Conservation (phyloP, 2,329 filamentous ascomycete genomes). For the Paecilomyces variotii region DNA sequence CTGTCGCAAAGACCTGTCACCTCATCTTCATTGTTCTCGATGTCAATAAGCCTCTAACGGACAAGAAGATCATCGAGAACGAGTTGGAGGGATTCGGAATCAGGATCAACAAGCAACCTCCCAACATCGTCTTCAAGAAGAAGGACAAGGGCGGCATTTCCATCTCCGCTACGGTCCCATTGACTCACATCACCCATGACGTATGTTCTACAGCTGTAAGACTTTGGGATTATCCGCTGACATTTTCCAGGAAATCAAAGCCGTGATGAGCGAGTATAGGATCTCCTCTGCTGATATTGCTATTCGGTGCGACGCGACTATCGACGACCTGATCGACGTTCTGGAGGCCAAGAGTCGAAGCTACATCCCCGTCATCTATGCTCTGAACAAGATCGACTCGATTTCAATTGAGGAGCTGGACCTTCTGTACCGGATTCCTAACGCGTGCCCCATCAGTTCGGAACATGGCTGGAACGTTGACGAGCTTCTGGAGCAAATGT, state of each 20-base stretch:
- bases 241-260: constrained; percentile 68
- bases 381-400: constrained; percentile 97
- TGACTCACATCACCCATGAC: constrained; percentile 87
- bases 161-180: constrained; percentile 87
- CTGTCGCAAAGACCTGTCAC: constrained; percentile 97
- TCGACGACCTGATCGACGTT: constrained; percentile 94
- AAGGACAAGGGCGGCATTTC: constrained; percentile 98
- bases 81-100: constrained; percentile 97
- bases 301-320: constrained; percentile 93
- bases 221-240: constrained; percentile 7
- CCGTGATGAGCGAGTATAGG: constrained; percentile 93
- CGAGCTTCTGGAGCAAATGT: constrained; percentile 95
- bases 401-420: constrained; percentile 98
- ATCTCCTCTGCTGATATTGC: constrained; percentile 96
- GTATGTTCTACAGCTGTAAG: constrained; percentile 23
- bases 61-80: constrained; percentile 90
- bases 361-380: constrained; percentile 99
- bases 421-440: constrained; percentile 90
- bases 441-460: constrained; percentile 93
- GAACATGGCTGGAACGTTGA: constrained; percentile 98
- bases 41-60: constrained; percentile 95
- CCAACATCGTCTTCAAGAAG: constrained; percentile 99
- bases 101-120: constrained; percentile 91
- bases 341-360: constrained; percentile 89
- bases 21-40: constrained; percentile 97